Percentiles rank a stretch among this genome's conserved stretches.
These are phyloP conservation scores for Termitomyces sp. DNA, from an alignment of 768 basidiomycete genomes.

Conservation along the genomic window DNA sequence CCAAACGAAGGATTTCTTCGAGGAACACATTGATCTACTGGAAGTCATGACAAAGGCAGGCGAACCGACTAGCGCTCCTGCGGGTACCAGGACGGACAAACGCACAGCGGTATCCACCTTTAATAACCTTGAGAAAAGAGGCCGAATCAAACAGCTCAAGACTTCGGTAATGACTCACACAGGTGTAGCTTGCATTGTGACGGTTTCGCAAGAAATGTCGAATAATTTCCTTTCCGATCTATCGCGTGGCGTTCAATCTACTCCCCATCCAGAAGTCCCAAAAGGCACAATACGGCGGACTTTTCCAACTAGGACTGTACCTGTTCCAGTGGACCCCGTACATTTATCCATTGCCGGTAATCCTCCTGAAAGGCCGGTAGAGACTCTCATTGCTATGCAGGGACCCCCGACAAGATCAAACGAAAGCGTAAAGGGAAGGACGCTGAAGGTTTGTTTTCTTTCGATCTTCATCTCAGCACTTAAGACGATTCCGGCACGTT, in stretches of 20 bases:
- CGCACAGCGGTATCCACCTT: slow-evolving; percentile 61
- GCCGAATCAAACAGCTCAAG: slow-evolving; percentile 65
- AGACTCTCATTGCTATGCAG: slow-evolving; percentile 45
- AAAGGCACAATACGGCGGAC: slow-evolving; percentile 25
- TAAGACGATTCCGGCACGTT: too few species aligned
- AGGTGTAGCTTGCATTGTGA: slow-evolving; percentile 56
- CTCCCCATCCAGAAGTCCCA: slow-evolving; percentile 29
- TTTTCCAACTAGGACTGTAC: slow-evolving; percentile 12
- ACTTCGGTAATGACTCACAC: slow-evolving; percentile 59
- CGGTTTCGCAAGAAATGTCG: slow-evolving; percentile 46
- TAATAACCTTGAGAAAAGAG: slow-evolving; percentile 56
- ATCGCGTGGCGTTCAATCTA: slow-evolving; percentile 32
- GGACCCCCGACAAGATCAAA: slow-evolving; percentile 34
- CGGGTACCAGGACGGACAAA: slow-evolving; percentile 67
- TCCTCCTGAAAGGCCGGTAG: slow-evolving; percentile 47
- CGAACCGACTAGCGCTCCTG: slow-evolving; percentile 66
- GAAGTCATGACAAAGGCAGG: slow-evolving; percentile 51
- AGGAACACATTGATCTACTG: slow-evolving; percentile 60
- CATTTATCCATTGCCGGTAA: slow-evolving; percentile 38
- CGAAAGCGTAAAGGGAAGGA: slow-evolving; percentile 29
- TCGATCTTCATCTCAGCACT: too few species aligned
- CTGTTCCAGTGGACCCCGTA: slow-evolving; percentile 18
- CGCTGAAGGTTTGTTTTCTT: slow-evolving; percentile 22
- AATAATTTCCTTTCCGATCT: slow-evolving; percentile 55
- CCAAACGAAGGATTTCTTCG: slow-evolving; percentile 64